Percentiles rank a stretch among this genome's conserved stretches.
These are phyloP conservation scores for Pyrenopolyporus hunteri DNA, from an alignment of 495 filamentous ascomycete species.

Conservation along the genomic window DNA sequence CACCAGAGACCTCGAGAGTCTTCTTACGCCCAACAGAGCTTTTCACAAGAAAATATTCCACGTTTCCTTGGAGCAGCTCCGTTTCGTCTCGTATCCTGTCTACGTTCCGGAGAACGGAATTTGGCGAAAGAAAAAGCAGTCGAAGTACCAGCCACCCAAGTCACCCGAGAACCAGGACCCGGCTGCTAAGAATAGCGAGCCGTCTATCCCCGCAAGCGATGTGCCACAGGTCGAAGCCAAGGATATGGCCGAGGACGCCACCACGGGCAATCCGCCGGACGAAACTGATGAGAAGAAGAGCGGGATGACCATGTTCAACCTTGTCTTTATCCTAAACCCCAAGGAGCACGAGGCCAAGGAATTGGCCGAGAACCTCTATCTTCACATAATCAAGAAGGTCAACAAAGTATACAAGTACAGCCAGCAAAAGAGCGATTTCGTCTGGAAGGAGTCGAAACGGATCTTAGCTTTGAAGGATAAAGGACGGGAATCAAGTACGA, in stretches of 20 bases:
- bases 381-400: constrained; percentile 86
- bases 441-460: constrained; percentile 82
- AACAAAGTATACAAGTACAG: constrained; percentile 89
- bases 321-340: constrained; percentile 88
- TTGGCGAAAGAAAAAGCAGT: constrained; percentile 81
- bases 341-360: constrained; percentile 76
- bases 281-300: constrained; percentile 62
- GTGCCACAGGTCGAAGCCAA: constrained; percentile 47
- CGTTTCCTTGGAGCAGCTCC: constrained; percentile 79
- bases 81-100: constrained; percentile 86
- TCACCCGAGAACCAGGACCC: constrained; percentile 37
- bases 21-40: constrained; percentile 78
- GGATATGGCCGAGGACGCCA: constrained; percentile 48
- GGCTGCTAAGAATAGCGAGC: constrained; percentile 30
- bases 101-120: constrained; percentile 83
- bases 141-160: constrained; percentile 41
- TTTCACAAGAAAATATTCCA: constrained; percentile 90
- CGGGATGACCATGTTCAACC: constrained; percentile 93
- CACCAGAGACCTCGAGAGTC: constrained; percentile 78
- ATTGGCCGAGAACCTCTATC: constrained; percentile 78
- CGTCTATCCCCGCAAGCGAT: constrained; percentile 20
- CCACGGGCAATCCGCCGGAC: constrained; percentile 44
- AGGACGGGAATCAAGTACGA: constrained; percentile 74
- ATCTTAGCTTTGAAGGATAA: constrained; percentile 80
- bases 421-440: constrained; percentile 84